Evolutionary conservation across 2,329 filamentous ascomycete genomes (phyloP).

Genomic region (Aphanocladium album): DNA sequence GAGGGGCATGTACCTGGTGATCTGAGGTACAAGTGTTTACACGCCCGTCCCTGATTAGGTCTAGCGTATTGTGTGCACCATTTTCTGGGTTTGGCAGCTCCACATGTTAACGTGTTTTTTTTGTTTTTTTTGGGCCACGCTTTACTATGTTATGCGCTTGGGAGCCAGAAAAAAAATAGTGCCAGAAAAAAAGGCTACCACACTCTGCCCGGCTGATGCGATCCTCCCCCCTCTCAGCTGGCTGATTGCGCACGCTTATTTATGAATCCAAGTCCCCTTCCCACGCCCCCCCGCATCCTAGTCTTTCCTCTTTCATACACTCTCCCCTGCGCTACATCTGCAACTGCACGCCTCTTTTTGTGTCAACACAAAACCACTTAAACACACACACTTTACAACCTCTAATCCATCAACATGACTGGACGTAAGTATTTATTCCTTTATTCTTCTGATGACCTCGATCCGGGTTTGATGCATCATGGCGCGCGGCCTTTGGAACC

Average conservation of each 20-base stretch:
- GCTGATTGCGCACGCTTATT: conserved; percentile 37
- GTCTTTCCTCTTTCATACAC: conserved; percentile 15
- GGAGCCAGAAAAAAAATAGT: not conserved
- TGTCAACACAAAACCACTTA: conserved; percentile 19
- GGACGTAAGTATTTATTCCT: conserved; percentile 51
- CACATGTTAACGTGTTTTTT: not conserved
- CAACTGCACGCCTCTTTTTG: conserved; percentile 21
- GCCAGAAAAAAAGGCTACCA: not conserved
- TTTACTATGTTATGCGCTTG: not conserved
- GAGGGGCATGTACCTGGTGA: conserved; percentile 2
- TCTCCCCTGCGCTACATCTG: conserved; percentile 19
- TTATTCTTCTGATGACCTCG: too few species aligned
- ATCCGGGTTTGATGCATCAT: conserved; percentile 8
- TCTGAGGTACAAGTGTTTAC: not conserved
- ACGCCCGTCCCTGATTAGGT: conserved; percentile 7
- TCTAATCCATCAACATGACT: conserved; percentile 48
- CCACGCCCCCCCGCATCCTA: conserved; percentile 23
- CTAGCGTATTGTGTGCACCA: not conserved
- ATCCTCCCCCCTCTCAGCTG: conserved; percentile 25
- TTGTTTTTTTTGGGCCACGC: not conserved
- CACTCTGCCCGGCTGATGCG: conserved; percentile 22
- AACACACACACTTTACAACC: conserved; percentile 20
- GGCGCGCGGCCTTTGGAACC: not conserved
- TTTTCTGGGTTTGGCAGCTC: not conserved
- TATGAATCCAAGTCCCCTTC: conserved; percentile 24